Conservation (phyloP, 495 filamentous ascomycete species). For the Hyaloscypha hepaticicola region DNA sequence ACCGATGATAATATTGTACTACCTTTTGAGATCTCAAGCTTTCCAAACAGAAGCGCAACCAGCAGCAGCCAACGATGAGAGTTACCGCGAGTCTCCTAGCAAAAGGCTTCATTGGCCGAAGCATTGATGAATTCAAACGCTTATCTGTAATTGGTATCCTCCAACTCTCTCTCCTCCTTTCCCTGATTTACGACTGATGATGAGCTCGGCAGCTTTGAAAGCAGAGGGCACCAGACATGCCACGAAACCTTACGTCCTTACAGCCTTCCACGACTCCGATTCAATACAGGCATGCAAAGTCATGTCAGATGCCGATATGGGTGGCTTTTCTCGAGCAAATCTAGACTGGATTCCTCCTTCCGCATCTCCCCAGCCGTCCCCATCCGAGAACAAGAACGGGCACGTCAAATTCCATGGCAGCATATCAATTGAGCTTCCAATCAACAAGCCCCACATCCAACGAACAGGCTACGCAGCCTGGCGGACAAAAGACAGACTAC, state of each 20-base stretch:
- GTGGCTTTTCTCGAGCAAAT: slow-evolving; percentile 72
- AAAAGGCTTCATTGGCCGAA: slow-evolving; percentile 34
- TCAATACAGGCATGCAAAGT: slow-evolving; percentile 68
- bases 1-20: too few relatives aligned
- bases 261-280: slow-evolving; percentile 63
- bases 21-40: too few relatives aligned
- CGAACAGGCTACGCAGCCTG: slow-evolving; percentile 86
- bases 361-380: slow-evolving; percentile 34
- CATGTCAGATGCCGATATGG: slow-evolving; percentile 84
- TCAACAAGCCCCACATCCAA: slow-evolving; percentile 66
- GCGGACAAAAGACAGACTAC: slow-evolving; percentile 60
- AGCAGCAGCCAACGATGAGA: slow-evolving; percentile 23
- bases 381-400: slow-evolving; percentile 40
- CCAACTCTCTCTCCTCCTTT: not conserved
- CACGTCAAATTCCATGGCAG: slow-evolving; percentile 77
- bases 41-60: not conserved
- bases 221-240: slow-evolving; percentile 32
- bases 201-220: slow-evolving; percentile 27
- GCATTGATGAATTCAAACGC: slow-evolving; percentile 33
- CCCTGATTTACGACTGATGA: slow-evolving; percentile 1
- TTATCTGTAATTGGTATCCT: slow-evolving; percentile 24
- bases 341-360: slow-evolving; percentile 64
- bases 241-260: slow-evolving; percentile 55
- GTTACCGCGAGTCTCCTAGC: slow-evolving; percentile 19
- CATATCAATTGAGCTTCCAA: slow-evolving; percentile 82